These are phyloP conservation scores for Mangifera indica DNA, from an alignment of 345 rosid species.

Conservation along the genomic window DNA sequence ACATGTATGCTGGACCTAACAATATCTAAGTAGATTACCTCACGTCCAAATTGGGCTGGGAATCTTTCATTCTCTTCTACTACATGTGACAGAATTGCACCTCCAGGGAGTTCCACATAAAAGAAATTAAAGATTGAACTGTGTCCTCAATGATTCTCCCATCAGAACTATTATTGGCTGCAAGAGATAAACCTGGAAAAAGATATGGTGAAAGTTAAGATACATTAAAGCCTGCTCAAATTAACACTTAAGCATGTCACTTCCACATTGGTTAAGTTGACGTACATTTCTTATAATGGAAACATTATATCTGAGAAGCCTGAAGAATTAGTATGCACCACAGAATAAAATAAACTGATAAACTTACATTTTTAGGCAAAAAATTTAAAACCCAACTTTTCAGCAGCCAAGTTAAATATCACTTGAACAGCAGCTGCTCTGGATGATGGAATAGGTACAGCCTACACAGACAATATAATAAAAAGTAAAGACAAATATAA, in stretches of 20 bases:
- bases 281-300: too few relatives aligned
- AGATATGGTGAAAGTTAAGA: neutral
- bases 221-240: constrained; percentile 10
- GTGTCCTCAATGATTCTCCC: constrained; percentile 67
- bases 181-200: constrained; percentile 26
- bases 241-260: neutral
- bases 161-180: constrained; percentile 50
- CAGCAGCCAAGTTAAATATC: constrained; percentile 76
- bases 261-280: neutral
- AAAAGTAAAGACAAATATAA: neutral
- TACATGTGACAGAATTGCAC: constrained; percentile 53
- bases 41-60: constrained; percentile 92
- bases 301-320: too few relatives aligned
- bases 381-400: constrained; percentile 84
- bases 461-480: constrained; percentile 36
- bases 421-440: constrained; percentile 55
- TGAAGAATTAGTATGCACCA: too few relatives aligned
- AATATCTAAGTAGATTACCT: constrained; percentile 42
- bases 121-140: constrained; percentile 64
- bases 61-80: constrained; percentile 75
- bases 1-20: too few relatives aligned
- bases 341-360: neutral
- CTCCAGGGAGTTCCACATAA: constrained; percentile 79
- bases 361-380: constrained; percentile 55
- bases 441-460: constrained; percentile 76